Percentiles rank a stretch among this genome's conserved stretches.
These are phyloP conservation scores for Euphorbia pulcherrima DNA, from an alignment of 345 rosid genomes.

Conservation along the genomic window DNA sequence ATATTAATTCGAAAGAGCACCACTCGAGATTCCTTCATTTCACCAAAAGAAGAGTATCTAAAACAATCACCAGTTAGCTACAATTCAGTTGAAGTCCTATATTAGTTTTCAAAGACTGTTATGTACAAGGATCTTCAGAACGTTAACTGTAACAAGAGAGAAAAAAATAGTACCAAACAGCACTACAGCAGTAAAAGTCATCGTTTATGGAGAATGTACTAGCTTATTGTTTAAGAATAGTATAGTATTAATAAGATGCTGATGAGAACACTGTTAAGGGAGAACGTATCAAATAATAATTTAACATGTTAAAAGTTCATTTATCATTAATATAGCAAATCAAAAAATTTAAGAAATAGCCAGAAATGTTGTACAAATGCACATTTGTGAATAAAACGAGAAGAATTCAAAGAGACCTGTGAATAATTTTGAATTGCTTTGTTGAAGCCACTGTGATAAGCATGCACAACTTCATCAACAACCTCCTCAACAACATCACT, in stretches of 20 bases:
- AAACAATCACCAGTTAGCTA: not conserved
- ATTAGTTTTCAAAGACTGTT: not conserved
- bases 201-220: not conserved
- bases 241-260: not conserved
- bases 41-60: not conserved
- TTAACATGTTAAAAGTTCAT: not conserved
- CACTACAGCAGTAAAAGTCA: not conserved
- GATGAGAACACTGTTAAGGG: not conserved
- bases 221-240: too few relatives aligned
- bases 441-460: constrained; percentile 95
- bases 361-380: constrained; percentile 6
- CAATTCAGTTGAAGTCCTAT: not conserved
- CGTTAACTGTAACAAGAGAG: not conserved
- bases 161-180: too few relatives aligned
- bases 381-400: constrained; percentile 9
- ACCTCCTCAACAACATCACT: constrained; percentile 95
- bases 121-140: not conserved
- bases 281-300: not conserved
- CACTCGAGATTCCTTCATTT: not conserved
- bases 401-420: constrained; percentile 50
- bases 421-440: constrained; percentile 99
- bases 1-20: too few relatives aligned
- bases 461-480: constrained; percentile 98
- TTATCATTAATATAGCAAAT: not conserved
- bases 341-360: constrained; percentile 2